Conservation (phyloP, 164 flowering plant genomes). For the Stephania yunnanensis region DNA sequence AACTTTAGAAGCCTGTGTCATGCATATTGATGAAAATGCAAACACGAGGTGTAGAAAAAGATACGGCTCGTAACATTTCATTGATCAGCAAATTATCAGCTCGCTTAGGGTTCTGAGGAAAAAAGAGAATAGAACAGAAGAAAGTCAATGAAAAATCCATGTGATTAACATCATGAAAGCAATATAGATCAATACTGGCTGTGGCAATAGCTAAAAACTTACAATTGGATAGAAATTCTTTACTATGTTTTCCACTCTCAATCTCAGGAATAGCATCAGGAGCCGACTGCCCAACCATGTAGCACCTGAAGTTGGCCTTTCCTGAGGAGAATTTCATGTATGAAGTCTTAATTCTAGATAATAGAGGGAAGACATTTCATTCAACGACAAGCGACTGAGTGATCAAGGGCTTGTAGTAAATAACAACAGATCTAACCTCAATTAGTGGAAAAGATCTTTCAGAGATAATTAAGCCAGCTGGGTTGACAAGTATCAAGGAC, state of each 20-base stretch:
- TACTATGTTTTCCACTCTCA: constrained; percentile 40
- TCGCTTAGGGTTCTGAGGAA: constrained; percentile 51
- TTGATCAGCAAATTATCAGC: constrained; percentile 68
- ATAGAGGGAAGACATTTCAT: not conserved
- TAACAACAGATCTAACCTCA: constrained; percentile 37
- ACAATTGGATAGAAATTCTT: constrained; percentile 72
- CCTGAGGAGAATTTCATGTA: constrained; percentile 37
- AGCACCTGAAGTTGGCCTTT: constrained; percentile 46
- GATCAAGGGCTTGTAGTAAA: not conserved
- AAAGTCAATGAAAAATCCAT: constrained; percentile 1
- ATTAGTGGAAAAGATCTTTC: constrained; percentile 37
- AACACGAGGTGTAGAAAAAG: constrained; percentile 22
- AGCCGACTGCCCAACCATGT: constrained; percentile 65
- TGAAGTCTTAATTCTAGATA: not conserved
- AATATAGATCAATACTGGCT: constrained; percentile 1
- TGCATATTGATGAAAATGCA: not conserved
- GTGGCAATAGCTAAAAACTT: constrained; percentile 21
- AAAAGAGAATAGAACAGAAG: not conserved
- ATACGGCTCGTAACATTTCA: constrained; percentile 89
- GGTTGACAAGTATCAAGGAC: constrained; percentile 64
- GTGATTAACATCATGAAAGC: not conserved
- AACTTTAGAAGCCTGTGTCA: not conserved
- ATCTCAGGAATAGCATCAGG: constrained; percentile 55
- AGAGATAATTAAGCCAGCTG: constrained; percentile 66
- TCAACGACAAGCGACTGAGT: not conserved